phyloP scores from a whole-genome alignment of 495 filamentous ascomycete genomes.

The Staphylotrichum longicolle region DNA sequence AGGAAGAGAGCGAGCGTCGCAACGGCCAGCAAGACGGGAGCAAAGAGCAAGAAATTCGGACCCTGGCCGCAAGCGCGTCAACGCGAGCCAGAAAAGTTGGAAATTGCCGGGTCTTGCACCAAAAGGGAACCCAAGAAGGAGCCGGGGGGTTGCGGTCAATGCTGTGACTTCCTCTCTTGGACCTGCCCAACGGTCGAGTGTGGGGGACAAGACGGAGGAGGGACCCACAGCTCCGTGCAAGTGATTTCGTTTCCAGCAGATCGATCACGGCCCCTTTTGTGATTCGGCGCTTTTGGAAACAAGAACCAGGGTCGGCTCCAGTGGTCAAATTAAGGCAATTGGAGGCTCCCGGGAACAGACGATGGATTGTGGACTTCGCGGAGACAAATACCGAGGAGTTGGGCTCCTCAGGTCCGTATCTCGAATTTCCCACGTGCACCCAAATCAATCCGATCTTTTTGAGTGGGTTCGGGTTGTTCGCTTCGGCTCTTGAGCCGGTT shows the following conservation, averaged over 20 bases:
- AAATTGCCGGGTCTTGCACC: constrained; percentile 17
- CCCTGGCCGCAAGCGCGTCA: neutral
- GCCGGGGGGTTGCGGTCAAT: neutral
- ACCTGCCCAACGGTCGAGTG: constrained; percentile 9
- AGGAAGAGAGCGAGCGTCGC: neutral
- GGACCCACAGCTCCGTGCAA: constrained; percentile 10
- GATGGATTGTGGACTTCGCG: neutral
- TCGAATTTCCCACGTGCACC: no score
- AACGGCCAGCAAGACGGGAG: neutral
- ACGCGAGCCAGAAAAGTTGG: constrained; percentile 14
- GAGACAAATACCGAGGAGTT: no score
- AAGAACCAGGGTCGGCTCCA: neutral
- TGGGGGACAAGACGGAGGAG: neutral
- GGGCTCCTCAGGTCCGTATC: no score
- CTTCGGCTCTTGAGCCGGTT: neutral
- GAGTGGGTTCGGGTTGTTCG: neutral
- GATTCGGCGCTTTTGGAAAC: neutral
- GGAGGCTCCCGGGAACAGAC: neutral
- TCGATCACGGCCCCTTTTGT: constrained; percentile 5
- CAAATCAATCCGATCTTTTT: neutral
- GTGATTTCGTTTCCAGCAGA: constrained; percentile 5
- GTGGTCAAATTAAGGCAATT: neutral
- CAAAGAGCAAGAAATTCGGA: neutral
- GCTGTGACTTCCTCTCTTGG: neutral
- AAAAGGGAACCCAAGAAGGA: neutral